A percentile compares a stretch with the other conserved stretches of the same genome.
Evolutionary conservation across 2,329 filamentous ascomycete species (phyloP).

Genomic region (Didymella sp.): DNA sequence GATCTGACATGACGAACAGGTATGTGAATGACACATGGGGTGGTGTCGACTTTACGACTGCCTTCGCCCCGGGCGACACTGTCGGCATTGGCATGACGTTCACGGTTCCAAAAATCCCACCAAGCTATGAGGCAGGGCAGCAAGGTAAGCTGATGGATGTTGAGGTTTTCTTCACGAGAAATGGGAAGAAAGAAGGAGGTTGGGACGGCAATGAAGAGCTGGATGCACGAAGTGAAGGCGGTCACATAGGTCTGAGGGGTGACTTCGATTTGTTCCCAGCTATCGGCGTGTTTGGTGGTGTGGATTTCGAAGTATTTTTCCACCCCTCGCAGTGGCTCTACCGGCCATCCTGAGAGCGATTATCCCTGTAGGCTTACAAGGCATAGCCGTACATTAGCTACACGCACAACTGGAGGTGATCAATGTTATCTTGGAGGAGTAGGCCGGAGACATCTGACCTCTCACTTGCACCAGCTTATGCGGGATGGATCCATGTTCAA

Average conservation of each 20-base stretch:
- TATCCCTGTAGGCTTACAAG: background rate
- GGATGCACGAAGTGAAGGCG: conserved; percentile 68
- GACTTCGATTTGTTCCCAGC: conserved; percentile 74
- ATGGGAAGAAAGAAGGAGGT: conserved; percentile 64
- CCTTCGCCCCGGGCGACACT: conserved; percentile 70
- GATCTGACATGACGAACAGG: conserved; percentile 5
- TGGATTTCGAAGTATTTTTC: conserved; percentile 72
- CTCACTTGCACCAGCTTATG: too few species aligned
- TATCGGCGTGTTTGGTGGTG: conserved; percentile 73
- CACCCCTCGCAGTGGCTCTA: conserved; percentile 66
- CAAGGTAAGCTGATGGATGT: conserved; percentile 53
- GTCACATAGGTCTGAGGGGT: conserved; percentile 71
- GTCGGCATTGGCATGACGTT: conserved; percentile 77
- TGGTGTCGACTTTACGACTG: conserved; percentile 70
- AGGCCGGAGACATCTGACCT: too few species aligned
- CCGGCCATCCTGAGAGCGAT: conserved; percentile 26
- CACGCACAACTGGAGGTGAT: too few species aligned
- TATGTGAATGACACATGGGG: conserved; percentile 80
- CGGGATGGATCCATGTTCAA: too few species aligned
- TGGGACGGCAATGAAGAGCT: conserved; percentile 81
- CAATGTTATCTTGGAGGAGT: too few species aligned
- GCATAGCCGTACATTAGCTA: too few species aligned
- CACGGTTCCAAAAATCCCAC: conserved; percentile 47
- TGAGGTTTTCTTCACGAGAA: conserved; percentile 73
- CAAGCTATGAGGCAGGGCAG: conserved; percentile 40